Evolutionary conservation across 306 rosid species (phyloP).

Genomic region (Casuarina cunninghamiana): DNA sequence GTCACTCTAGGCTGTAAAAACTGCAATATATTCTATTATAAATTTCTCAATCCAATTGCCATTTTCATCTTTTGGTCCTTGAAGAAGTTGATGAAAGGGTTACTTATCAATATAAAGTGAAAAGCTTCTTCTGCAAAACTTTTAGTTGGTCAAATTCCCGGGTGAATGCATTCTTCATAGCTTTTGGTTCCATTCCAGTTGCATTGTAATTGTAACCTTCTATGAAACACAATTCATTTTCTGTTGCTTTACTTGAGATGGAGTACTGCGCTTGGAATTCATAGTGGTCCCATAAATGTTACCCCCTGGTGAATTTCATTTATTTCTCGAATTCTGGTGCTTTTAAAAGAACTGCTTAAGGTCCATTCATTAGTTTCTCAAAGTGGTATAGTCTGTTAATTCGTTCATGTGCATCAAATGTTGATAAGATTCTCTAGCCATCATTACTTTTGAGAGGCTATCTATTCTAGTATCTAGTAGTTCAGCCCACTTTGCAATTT

Average conservation of each 20-base stretch:
- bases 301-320: not conserved
- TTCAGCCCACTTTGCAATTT: not conserved
- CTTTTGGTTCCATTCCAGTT: not conserved
- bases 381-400: not conserved
- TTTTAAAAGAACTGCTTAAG: not conserved
- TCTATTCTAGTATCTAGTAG: not conserved
- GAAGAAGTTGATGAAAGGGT: not conserved
- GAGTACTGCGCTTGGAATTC: not conserved
- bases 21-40: not conserved
- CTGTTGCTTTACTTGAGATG: not conserved
- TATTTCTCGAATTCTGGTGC: not conserved
- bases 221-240: not conserved
- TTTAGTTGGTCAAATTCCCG: not conserved
- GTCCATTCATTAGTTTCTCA: not conserved
- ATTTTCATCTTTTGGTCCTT: not conserved
- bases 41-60: not conserved
- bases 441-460: not conserved
- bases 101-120: not conserved
- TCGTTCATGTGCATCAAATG: not conserved
- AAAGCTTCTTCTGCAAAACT: not conserved
- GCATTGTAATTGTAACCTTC: not conserved
- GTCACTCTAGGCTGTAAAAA: not conserved
- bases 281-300: not conserved
- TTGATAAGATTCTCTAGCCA: not conserved
- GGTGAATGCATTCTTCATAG: not conserved